Percentiles rank a stretch among this genome's conserved stretches.
These are phyloP conservation scores for Russula compacta DNA, from an alignment of 768 basidiomycete genomes.

Conservation along the genomic window DNA sequence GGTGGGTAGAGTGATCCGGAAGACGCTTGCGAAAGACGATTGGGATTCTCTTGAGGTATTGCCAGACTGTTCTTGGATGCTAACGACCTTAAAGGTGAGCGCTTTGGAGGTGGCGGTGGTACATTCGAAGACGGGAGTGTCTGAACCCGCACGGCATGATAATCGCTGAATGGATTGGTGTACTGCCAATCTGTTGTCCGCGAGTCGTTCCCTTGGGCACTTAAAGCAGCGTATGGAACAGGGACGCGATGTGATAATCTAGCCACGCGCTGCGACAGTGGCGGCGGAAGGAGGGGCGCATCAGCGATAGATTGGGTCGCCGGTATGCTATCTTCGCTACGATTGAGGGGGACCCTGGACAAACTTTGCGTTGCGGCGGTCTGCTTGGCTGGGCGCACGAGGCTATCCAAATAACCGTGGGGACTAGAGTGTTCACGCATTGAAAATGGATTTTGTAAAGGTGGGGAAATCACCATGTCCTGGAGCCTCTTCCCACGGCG, in stretches of 20 bases:
- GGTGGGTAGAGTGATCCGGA: constrained; percentile 23
- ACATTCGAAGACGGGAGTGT: constrained; percentile 21
- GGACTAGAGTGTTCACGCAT: background rate
- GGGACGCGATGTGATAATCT: constrained; percentile 8
- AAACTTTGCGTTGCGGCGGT: background rate
- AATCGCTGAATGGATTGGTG: constrained; percentile 21
- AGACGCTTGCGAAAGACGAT: constrained; percentile 12
- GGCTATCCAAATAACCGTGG: background rate
- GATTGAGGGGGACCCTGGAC: background rate
- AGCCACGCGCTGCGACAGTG: background rate
- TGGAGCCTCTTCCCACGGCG: background rate
- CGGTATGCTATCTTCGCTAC: background rate
- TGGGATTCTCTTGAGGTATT: background rate
- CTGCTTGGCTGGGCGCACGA: background rate
- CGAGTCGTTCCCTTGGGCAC: background rate
- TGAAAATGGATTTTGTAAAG: constrained; percentile 29
- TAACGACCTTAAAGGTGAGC: constrained; percentile 9
- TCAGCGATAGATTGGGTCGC: background rate
- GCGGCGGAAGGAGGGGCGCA: background rate
- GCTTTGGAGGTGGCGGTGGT: constrained; percentile 22
- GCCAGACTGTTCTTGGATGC: background rate
- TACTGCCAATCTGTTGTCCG: background rate
- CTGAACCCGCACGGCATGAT: background rate
- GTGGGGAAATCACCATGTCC: constrained; percentile 21
- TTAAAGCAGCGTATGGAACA: constrained; percentile 1